phyloP scores from a whole-genome alignment of 805 yeast species.

The Spathaspora gorwiae region DNA sequence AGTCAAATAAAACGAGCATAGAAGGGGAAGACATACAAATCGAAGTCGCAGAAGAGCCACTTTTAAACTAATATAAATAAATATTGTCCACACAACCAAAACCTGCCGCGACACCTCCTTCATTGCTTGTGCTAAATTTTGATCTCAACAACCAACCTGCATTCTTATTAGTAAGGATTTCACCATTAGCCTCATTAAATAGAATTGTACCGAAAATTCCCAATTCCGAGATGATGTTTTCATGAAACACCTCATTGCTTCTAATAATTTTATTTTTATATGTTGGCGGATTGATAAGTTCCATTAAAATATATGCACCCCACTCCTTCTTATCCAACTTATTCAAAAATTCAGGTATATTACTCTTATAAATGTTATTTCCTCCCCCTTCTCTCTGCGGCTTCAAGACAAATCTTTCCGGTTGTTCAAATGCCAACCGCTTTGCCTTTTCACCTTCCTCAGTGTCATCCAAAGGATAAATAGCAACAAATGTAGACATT shows the following conservation, averaged over 20 bases:
- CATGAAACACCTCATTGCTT: constrained; percentile 56
- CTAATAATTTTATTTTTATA: constrained; percentile 67
- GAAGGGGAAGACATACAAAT: neutral
- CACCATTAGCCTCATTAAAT: constrained; percentile 62
- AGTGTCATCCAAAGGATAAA: constrained; percentile 79
- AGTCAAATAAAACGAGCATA: constrained; percentile 5
- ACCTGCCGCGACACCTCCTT: constrained; percentile 99
- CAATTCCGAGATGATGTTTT: constrained; percentile 80
- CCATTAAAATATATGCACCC: constrained; percentile 93
- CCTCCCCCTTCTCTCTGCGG: constrained; percentile 99
- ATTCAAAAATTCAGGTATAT: constrained; percentile 71
- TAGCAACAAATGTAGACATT: constrained; percentile 70
- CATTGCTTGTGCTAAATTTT: constrained; percentile 81
- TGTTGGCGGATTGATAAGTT: constrained; percentile 75
- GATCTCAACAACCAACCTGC: constrained; percentile 88
- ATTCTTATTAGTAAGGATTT: constrained; percentile 55
- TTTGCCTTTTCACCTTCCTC: constrained; percentile 58
- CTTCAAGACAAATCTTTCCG: constrained; percentile 76
- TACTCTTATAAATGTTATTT: constrained; percentile 82
- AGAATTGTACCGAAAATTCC: constrained; percentile 85
- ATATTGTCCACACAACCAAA: constrained; percentile 94
- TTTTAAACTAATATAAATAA: constrained; percentile 36
- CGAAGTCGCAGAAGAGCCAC: neutral
- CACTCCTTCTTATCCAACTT: constrained; percentile 63
- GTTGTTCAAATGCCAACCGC: constrained; percentile 59